A percentile compares a stretch with the other conserved stretches of the same genome.
These are phyloP conservation scores for Fusarium sp. DNA, from an alignment of 2,329 filamentous ascomycete species.

Conservation along the genomic window DNA sequence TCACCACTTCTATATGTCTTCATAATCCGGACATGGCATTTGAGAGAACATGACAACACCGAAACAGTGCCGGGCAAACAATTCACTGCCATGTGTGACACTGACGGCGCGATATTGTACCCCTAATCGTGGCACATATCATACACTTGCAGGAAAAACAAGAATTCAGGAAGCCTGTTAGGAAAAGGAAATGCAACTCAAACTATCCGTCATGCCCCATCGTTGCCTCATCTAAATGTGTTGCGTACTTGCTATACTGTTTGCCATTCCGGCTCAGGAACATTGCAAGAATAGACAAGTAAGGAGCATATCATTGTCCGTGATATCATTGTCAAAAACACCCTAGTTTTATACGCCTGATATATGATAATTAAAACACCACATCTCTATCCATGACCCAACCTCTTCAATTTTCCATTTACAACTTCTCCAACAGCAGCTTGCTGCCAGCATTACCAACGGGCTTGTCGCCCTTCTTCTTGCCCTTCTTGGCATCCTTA, in stretches of 20 bases:
- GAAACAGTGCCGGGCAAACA: constrained; percentile 1
- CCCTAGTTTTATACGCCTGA: constrained; percentile 45
- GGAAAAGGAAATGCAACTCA: neutral
- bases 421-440: constrained; percentile 70
- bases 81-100: constrained; percentile 21
- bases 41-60: neutral
- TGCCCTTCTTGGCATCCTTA: constrained; percentile 58
- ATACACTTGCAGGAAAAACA: neutral
- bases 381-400: constrained; percentile 16
- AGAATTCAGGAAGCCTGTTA: neutral
- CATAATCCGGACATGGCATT: neutral
- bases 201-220: neutral
- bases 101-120: constrained; percentile 15
- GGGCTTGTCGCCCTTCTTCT: constrained; percentile 59
- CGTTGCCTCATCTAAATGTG: neutral
- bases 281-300: constrained; percentile 1
- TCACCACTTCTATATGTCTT: neutral
- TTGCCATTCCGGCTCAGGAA: neutral
- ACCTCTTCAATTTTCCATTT: constrained; percentile 17
- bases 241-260: neutral
- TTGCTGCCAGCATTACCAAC: constrained; percentile 73
- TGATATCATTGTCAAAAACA: constrained; percentile 43
- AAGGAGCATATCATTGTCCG: constrained; percentile 35
- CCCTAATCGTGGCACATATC: constrained; percentile 7
- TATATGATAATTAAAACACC: constrained; percentile 35